phyloP scores from a whole-genome alignment of 768 basidiomycete species.

The Vararia minispora region DNA sequence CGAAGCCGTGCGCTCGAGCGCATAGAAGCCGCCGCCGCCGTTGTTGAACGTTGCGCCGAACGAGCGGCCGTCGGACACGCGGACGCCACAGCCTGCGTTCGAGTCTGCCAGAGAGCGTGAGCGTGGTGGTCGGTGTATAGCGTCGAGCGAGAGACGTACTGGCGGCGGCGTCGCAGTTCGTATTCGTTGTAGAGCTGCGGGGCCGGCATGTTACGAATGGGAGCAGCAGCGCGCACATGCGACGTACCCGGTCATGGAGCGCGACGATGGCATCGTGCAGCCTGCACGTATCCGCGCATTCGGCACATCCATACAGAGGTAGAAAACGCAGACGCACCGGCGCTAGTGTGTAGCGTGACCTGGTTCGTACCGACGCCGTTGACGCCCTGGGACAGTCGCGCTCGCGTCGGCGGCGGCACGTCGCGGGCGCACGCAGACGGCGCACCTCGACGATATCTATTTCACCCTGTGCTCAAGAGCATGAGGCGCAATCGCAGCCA shows the following conservation, averaged over 20 bases:
- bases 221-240: neutral
- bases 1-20: conserved; percentile 43
- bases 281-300: conserved; percentile 21
- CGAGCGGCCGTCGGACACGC: conserved; percentile 25
- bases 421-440: conserved; percentile 4
- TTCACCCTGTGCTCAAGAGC: conserved; percentile 30
- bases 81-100: conserved; percentile 50
- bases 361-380: conserved; percentile 43
- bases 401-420: no score
- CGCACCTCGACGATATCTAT: conserved; percentile 42
- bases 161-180: conserved; percentile 38
- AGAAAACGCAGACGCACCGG: conserved; percentile 12
- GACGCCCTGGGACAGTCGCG: no score
- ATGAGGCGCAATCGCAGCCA: neutral
- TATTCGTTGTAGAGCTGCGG: conserved; percentile 19
- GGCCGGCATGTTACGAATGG: neutral
- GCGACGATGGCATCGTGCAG: conserved; percentile 41
- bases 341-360: conserved; percentile 44
- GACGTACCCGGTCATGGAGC: conserved; percentile 36
- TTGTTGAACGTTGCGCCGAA: conserved; percentile 49
- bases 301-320: neutral
- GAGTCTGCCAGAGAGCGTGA: no score
- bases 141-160: no score
- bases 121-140: no score
- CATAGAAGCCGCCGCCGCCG: conserved; percentile 55